Base-by-base conservation (phyloP, 2,329 filamentous ascomycete genomes). In the Botrytis hyacinthi region DNA sequence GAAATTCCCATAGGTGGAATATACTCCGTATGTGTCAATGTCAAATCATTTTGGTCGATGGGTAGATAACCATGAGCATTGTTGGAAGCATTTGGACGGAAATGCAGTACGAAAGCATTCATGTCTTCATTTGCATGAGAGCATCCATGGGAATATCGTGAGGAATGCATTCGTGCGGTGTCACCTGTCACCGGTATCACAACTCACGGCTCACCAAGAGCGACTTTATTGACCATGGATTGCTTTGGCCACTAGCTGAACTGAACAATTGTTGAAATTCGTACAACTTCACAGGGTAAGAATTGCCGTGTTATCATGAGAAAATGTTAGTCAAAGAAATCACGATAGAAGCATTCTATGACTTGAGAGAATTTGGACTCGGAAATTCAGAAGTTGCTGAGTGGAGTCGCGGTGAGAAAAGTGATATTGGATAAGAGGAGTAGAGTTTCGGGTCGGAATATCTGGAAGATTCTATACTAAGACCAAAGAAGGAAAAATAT, bases 381-480 rank as follows among this genome's bases (percentile, higher is more conserved):
- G 65, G n/a, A 8, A 54, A 22, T 66, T 44, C 26, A n/a, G 26
- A 29, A 54, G 29, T 29, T 57, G 51, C 14, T 57, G 51, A 32
- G 51, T 57, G 51, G 51, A 57, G n/a, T 57, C 40, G 69, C 69
- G 69, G 69, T 63, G 69, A 71, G 42, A 62, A n/a, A 37, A 63
- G 12, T 26, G 54, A 63, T 48, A 46, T 71, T 48, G 26, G 12
- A n/a, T 7, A 20, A 40, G 42, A 29, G 40, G 18, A 63, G 57
- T 61, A 12, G 20, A 63, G 26, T 46, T 29, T 42, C 37, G 46
- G 70, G 60, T 71, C 14, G 37, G 37, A 54, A 65, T 66, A 71
- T 71, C 46, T 51, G 57, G 44, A 65, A 44, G 46, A 42, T 63
- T 66, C n/a, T 7, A 40, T 40, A 5, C 60, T 66, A 71, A 10